These are phyloP conservation scores for Collybiopsis luxurians DNA, from an alignment of 768 basidiomycete species.

Conservation along the genomic window DNA sequence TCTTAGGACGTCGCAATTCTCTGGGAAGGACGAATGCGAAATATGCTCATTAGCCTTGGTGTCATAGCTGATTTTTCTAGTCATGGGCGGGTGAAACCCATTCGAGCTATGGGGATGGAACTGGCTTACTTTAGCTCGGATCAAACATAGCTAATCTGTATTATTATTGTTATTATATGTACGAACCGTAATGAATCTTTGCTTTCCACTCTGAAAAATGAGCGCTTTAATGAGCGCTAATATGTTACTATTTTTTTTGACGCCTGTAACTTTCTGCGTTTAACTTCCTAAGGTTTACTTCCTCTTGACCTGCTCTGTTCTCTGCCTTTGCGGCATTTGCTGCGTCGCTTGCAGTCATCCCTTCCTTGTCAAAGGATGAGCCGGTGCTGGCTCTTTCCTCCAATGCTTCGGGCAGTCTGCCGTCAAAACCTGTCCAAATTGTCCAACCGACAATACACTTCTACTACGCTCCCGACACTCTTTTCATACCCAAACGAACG, in stretches of 20 bases:
- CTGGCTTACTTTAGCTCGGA: conserved; percentile 92
- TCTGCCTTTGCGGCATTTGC: background rate
- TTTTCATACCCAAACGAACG: background rate
- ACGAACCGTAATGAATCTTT: too few species aligned
- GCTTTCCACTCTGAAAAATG: too few species aligned
- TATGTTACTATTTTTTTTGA: background rate
- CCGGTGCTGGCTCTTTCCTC: conserved; percentile 3
- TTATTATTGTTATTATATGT: too few species aligned
- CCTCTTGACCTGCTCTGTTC: background rate
- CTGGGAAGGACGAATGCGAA: conserved; percentile 91
- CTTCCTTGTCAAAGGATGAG: background rate
- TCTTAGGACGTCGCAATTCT: conserved; percentile 81
- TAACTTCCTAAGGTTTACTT: too few species aligned
- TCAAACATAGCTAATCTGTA: too few species aligned
- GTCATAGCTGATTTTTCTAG: conserved; percentile 89
- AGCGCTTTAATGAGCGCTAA: too few species aligned
- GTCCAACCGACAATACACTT: background rate
- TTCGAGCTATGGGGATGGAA: conserved; percentile 88
- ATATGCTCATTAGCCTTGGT: conserved; percentile 87
- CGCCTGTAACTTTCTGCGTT: too few species aligned
- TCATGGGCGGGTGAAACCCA: conserved; percentile 65
- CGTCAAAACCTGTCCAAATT: background rate
- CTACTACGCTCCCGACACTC: background rate
- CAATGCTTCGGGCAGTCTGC: background rate
- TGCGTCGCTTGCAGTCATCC: too few species aligned